Base-by-base conservation (phyloP, 306 rosid species). In the Vigna unguiculata region DNA sequence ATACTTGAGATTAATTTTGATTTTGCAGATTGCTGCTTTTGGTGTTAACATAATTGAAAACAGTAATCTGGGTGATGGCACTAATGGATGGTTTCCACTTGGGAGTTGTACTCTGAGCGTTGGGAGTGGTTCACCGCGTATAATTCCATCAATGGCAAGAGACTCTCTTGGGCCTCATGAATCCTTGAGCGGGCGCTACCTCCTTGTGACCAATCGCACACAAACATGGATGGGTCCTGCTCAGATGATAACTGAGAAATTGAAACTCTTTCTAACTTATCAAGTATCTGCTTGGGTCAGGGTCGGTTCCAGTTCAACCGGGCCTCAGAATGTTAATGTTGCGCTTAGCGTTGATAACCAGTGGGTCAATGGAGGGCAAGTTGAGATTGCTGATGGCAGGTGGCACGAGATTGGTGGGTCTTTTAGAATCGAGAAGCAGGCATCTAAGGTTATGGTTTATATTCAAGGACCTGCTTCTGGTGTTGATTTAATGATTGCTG, bases 191-290 rank as follows among this genome's bases (percentile, higher is more conserved):
- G 93, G 97, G 17, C 87, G 84, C 55, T 89, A 74, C 74, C 88
- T 92, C 45, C 93, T 80, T 36, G 96, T 88, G 68, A 88, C 96
- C 11, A 92, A 92, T 8, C 97, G 97, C 53, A 89, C 97, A 0
- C 96, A 95, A 73, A 92, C 91, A 70, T 95, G 96, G 96, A 92
- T 92, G 97, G 98, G 98, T 67, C 98, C 98, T 64, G 91, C 97
- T 74, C 97, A 92, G 79, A 84, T 88, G 81, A 90, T 95, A 61
- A 88, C 96, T 21, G 93, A 95, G 60, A 95, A 84, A 84, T 30
- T 95, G 87, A 80, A 90, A 67, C 91, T 92, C 30, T 90, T 90
- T 75, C 52, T 90, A 74, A 90, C 98, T 30, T 92, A 95, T 71
- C 97, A 95, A 86, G 96, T 95, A 20, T 89, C 97, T 84, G 93